These are phyloP conservation scores for Phaeolepiota aurea DNA, from an alignment of 768 basidiomycete genomes.

Conservation along the genomic window DNA sequence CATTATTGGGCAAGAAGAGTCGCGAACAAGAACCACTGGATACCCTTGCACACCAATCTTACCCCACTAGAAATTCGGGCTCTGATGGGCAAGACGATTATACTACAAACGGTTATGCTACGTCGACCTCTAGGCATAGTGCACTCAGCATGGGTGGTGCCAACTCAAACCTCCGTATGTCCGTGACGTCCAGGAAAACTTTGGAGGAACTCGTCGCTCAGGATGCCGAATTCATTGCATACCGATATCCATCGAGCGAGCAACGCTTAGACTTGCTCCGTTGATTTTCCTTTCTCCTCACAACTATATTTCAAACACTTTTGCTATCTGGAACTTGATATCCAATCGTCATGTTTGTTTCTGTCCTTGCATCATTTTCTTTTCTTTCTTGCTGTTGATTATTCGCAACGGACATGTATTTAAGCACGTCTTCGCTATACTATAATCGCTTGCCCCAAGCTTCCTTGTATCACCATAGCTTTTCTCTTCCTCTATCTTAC, in stretches of 20 bases:
- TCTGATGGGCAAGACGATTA: constrained; percentile 44
- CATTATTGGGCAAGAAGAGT: constrained; percentile 54
- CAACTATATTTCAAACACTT: neutral
- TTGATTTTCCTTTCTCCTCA: too few species aligned
- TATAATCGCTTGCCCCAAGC: too few species aligned
- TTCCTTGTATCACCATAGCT: too few species aligned
- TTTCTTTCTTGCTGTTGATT: too few species aligned
- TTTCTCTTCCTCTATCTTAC: too few species aligned
- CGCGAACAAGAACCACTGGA: constrained; percentile 20
- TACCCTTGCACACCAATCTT: constrained; percentile 31
- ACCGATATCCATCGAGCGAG: constrained; percentile 77
- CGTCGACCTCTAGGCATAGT: constrained; percentile 44
- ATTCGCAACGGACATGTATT: neutral
- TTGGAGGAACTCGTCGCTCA: constrained; percentile 79
- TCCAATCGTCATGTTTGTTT: too few species aligned
- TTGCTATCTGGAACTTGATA: neutral
- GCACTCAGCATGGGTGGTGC: constrained; percentile 28
- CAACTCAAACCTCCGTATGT: constrained; percentile 41
- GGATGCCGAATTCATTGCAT: constrained; percentile 78
- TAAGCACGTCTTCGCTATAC: too few species aligned
- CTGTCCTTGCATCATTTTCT: neutral
- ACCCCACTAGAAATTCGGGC: constrained; percentile 34
- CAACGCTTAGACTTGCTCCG: constrained; percentile 58
- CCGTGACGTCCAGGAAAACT: constrained; percentile 59
- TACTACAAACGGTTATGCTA: constrained; percentile 34